These are phyloP conservation scores for Rhizopus sp. DNA, from an alignment of 371 early-diverging fungal genomes.

Conservation along the genomic window DNA sequence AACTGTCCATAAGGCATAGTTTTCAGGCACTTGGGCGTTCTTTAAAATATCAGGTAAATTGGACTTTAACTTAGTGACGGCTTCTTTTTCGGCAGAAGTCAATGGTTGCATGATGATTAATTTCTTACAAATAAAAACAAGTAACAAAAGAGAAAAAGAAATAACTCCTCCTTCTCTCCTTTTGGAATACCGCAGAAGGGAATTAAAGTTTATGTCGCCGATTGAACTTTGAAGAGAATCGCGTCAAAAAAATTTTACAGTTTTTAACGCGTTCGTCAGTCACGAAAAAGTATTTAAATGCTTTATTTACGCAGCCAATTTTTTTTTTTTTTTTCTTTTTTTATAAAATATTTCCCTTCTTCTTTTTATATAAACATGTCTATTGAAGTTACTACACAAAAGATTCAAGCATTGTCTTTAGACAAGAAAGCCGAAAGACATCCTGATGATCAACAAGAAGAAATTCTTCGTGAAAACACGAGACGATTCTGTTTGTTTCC, in stretches of 20 bases:
- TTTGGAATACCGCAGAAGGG: no score
- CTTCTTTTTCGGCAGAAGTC: conserved; percentile 43
- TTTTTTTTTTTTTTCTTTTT: no score
- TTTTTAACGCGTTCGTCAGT: no score
- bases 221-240: no score
- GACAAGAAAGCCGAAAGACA: conserved; percentile 6
- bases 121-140: conserved; percentile 3
- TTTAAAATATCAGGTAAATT: conserved; percentile 48
- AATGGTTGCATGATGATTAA: conserved; percentile 25
- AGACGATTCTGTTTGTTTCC: conserved; percentile 85
- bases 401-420: background rate
- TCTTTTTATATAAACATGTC: background rate
- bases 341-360: no score
- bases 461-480: conserved; percentile 60
- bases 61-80: conserved; percentile 46
- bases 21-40: conserved; percentile 32
- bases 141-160: conserved; percentile 2
- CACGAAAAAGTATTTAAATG: no score
- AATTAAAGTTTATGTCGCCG: no score
- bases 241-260: no score
- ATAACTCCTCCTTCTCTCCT: background rate
- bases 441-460: conserved; percentile 16
- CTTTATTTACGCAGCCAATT: background rate
- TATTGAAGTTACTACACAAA: background rate
- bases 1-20: conserved; percentile 54